Base-by-base conservation (phyloP, 805 yeast species). In the Starmerella bombi region DNA sequence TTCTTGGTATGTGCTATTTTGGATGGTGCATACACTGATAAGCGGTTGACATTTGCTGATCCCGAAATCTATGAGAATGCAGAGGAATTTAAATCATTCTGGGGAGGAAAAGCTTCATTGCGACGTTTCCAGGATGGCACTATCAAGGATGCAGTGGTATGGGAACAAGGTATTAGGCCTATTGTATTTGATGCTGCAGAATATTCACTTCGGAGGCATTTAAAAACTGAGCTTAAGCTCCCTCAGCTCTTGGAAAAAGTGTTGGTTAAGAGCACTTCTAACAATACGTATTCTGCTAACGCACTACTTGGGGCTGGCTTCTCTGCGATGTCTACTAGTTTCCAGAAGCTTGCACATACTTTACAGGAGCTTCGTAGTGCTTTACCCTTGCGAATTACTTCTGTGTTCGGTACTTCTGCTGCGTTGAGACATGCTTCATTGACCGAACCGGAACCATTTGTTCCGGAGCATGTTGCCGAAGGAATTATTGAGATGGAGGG, bases 61-160 rank as follows among this genome's bases (percentile, higher is more conserved):
- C 96, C 97, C 8, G 51, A 41, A n/a, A 21, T 38, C 18, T 61
- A 66, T 29, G 74, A 77, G 48, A 66, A 65, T 12, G 72, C 72
- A 30, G 44, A 39, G 3, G 67, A 70, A 40, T 91, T 91, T 64
- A 73, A 80, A 50, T 63, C 72, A 5, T 86, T 91, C 56, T 91
- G 99, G 99, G 96, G 96, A 9, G 55, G 71, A 8, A 78, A 74
- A 49, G 75, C 93, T 0, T 82, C 91, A 12, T 66, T 91, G 41
- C 75, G 99, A 65, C 74, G 91, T 57, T 91, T 88, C 64, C 85
- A 82, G 55, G 94, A 91, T 60, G 96, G 96, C 29, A 67, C 79
- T 3, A 85, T 91, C 44, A 77, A 75, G 46, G 93, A 91, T 60
- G 81, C 94, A 58, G 93, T 91, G 41, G 79, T 85, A 23, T 91